These are phyloP conservation scores for Populus davidiana DNA, from an alignment of 345 rosid genomes.

Conservation along the genomic window DNA sequence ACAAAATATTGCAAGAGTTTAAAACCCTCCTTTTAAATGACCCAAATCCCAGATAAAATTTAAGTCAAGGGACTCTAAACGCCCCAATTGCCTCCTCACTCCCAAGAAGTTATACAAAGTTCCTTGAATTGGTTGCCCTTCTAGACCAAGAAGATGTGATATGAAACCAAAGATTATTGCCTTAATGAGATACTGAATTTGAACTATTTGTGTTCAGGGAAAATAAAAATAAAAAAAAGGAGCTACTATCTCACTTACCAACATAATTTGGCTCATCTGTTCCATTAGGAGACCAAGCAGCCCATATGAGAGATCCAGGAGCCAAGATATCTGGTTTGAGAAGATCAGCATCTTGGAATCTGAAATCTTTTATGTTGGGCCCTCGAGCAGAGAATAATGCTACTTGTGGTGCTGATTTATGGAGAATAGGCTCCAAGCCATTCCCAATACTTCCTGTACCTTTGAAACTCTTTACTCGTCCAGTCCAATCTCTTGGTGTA, in stretches of 20 bases:
- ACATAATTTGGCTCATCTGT: constrained; percentile 85
- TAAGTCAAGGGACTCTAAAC: background rate
- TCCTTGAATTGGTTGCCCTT: background rate
- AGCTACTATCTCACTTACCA: constrained; percentile 43
- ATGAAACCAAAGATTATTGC: background rate
- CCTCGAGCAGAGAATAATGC: constrained; percentile 96
- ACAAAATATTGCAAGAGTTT: background rate
- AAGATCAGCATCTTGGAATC: constrained; percentile 95
- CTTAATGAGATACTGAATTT: background rate
- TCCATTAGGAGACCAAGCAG: constrained; percentile 99
- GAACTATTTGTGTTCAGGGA: background rate
- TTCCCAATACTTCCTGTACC: constrained; percentile 89
- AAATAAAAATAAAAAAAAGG: no score
- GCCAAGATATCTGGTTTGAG: constrained; percentile 98
- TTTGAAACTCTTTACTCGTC: constrained; percentile 81
- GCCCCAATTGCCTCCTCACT: background rate
- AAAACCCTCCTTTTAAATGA: background rate
- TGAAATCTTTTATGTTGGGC: constrained; percentile 90
- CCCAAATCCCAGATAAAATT: background rate
- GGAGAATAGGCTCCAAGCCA: constrained; percentile 86
- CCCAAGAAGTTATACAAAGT: background rate
- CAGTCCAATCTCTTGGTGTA: constrained; percentile 95
- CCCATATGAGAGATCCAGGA: constrained; percentile 97
- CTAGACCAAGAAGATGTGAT: background rate
- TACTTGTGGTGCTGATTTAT: constrained; percentile 98